Conservation (phyloP, 192 early-diverging fungal species). For the Allomyces macrogynus region DNA sequence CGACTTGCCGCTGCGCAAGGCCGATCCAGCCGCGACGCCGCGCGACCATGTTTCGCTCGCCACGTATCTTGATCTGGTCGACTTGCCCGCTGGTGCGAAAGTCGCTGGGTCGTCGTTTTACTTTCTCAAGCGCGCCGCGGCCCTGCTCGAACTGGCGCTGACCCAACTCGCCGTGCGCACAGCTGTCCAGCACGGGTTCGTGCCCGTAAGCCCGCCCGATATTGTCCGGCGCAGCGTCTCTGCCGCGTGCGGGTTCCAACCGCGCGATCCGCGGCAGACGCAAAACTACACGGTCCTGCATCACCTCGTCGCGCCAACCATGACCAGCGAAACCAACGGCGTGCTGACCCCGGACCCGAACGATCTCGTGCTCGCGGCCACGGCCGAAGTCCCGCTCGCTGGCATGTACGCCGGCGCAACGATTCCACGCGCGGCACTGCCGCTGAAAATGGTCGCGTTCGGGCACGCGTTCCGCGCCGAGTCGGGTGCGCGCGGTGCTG, state of each 20-base stretch:
- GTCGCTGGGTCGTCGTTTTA: constrained; percentile 70
- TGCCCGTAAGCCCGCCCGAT: constrained; percentile 63
- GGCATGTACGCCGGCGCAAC: constrained; percentile 57
- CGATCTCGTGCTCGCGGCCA: constrained; percentile 55
- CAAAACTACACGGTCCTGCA: constrained; percentile 62
- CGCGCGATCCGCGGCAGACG: constrained; percentile 49
- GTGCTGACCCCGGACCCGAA: constrained; percentile 6
- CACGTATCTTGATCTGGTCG: constrained; percentile 42
- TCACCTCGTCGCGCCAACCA: constrained; percentile 12
- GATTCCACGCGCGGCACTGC: constrained; percentile 33
- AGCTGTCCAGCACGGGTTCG: constrained; percentile 46
- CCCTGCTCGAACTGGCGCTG: constrained; percentile 66
- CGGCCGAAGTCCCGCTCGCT: constrained; percentile 79
- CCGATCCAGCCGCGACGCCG: background rate
- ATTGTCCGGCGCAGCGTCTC: constrained; percentile 56
- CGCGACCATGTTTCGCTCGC: constrained; percentile 51
- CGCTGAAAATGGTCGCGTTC: constrained; percentile 53
- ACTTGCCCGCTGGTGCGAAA: constrained; percentile 58
- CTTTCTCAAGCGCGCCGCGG: constrained; percentile 71
- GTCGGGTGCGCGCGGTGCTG: constrained; percentile 60
- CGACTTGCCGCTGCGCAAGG: too few species aligned
- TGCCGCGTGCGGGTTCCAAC: constrained; percentile 81
- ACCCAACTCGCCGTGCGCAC: constrained; percentile 65
- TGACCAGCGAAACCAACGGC: constrained; percentile 3
- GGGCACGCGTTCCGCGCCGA: constrained; percentile 81